Conservation (phyloP, 2,329 filamentous ascomycete genomes). For the Ampelomyces quisqualis region DNA sequence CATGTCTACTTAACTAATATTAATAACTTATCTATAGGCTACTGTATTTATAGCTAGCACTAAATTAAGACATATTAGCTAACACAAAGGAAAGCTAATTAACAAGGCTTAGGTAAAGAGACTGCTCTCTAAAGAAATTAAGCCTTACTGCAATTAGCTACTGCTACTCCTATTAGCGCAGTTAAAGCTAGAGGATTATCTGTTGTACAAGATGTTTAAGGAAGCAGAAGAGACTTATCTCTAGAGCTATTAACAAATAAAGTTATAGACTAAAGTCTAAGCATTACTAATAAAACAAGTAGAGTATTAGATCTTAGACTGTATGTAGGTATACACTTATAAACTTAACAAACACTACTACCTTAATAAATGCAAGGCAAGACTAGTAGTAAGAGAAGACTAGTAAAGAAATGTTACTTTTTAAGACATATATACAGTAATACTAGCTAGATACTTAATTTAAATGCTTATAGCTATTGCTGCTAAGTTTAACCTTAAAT, state of each 20-base stretch:
- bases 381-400: not conserved
- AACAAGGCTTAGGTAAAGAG: constrained; percentile 4
- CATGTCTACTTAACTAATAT: not conserved
- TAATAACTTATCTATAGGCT: constrained; percentile 1
- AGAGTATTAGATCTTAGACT: not conserved
- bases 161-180: not conserved
- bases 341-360: not conserved
- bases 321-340: not conserved
- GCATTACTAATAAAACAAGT: not conserved
- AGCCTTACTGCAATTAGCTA: constrained; percentile 1
- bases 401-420: not conserved
- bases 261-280: not conserved
- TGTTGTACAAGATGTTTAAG: not conserved
- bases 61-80: not conserved
- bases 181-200: constrained; percentile 1
- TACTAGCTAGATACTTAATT: not conserved
- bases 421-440: constrained; percentile 1
- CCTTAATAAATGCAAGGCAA: constrained; percentile 2
- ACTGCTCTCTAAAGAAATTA: constrained; percentile 1
- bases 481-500: not conserved
- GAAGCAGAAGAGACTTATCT: not conserved
- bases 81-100: constrained; percentile 1
- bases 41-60: constrained; percentile 5
- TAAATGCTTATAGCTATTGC: not conserved
- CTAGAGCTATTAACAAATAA: not conserved